Evolutionary conservation across 148 eudicot genomes (phyloP), one percentile per base, ranked within the genome.

Genomic region (Camellia japonica): DNA sequence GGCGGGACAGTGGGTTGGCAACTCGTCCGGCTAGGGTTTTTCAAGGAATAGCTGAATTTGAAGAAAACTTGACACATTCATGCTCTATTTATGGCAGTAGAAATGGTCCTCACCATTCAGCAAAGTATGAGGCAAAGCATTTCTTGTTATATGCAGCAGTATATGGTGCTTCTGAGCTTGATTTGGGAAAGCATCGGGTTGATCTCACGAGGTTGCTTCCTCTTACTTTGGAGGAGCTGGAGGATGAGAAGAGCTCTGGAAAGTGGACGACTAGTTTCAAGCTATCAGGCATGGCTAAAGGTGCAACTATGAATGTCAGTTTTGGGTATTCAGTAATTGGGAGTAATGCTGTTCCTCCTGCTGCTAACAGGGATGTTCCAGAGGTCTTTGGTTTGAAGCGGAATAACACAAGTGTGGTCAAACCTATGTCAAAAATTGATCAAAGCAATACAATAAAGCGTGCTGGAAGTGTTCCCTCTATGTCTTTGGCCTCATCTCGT

Each of bases 211-310:
- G 89, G 76, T 73, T 93, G 73, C 94, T 93, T 68, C 97, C 97
- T 58, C 88, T 89, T 77, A 91, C 93, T 5, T 86, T 91, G 89
- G 94, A 93, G 84, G 97, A 89, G 78, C 82, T 93, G 80, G 97
- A 91, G 82, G 93, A 90, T 77, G 98, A 93, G 87, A 92, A 91
- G 83, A 90, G 93, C 90, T 89, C 93, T 5, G 93, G 91, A 55
- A 90, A 89, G 73, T 97, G 99, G 99, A 89, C 94, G 16, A 97
- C 99, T 44, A 90, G 88, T 87, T 97, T 82, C 84, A 94, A 89
- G 90, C 85, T 97, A 23, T 90, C 87, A 4, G 99, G 99, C 23
- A 88, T 84, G 78, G 99, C 90, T 64, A 91, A 84, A 81, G 99
- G 99, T 82, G 99, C 94, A 62, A 68, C 78, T 76, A 81, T 97